These are phyloP conservation scores for Colletotrichum falcatum DNA, from an alignment of 2,329 filamentous ascomycete species.

Conservation along the genomic window DNA sequence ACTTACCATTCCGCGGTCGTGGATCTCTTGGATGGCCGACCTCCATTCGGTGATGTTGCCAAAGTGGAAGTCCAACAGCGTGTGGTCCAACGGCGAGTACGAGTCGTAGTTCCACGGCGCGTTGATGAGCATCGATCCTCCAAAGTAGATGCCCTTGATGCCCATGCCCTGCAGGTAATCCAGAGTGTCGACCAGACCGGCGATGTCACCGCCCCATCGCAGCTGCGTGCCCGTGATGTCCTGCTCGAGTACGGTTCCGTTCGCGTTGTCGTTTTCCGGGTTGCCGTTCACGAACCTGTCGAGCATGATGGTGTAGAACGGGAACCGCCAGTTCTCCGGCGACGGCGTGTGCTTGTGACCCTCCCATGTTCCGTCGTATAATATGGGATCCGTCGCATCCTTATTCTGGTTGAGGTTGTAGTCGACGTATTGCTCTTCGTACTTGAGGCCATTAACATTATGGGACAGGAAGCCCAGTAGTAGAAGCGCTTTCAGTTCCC, in stretches of 20 bases:
- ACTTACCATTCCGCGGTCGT: conserved; percentile 63
- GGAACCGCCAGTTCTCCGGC: conserved; percentile 73
- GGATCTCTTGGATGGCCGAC: conserved; percentile 67
- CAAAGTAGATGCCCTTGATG: conserved; percentile 72
- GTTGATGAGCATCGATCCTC: conserved; percentile 73
- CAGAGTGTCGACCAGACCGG: conserved; percentile 69
- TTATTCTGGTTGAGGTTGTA: conserved; percentile 73
- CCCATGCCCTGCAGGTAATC: conserved; percentile 76
- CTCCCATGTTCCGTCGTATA: conserved; percentile 69
- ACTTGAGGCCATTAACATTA: conserved; percentile 45
- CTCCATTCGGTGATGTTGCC: conserved; percentile 70
- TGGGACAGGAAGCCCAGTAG: conserved; percentile 37
- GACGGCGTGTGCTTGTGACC: conserved; percentile 64
- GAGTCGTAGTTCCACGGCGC: conserved; percentile 72
- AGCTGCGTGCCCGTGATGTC: conserved; percentile 71
- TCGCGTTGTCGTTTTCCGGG: conserved; percentile 72
- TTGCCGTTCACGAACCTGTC: conserved; percentile 75
- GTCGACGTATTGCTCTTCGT: conserved; percentile 49
- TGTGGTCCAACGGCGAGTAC: conserved; percentile 70
- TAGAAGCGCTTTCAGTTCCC: conserved; percentile 29
- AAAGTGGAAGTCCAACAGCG: conserved; percentile 73
- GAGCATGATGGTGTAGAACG: conserved; percentile 73
- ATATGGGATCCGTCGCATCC: conserved; percentile 63
- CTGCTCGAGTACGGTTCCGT: conserved; percentile 70
- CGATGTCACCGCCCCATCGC: conserved; percentile 72